phyloP scores from a whole-genome alignment of 192 early-diverging fungal species.

The Gigaspora rosea region DNA sequence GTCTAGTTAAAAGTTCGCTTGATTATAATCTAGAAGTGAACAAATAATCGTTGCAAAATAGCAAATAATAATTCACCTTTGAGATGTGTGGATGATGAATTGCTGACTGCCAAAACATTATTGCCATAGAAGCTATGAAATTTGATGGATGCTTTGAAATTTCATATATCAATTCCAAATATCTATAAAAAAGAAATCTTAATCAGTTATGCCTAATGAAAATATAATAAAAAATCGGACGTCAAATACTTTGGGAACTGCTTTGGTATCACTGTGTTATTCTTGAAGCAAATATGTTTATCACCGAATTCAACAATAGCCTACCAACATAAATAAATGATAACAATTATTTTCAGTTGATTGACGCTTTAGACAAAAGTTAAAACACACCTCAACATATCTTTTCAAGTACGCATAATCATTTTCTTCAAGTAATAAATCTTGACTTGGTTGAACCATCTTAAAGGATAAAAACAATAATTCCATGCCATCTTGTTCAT shows the following conservation, averaged over 20 bases:
- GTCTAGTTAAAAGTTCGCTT: not conserved
- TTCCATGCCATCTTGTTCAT: not conserved
- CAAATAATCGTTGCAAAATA: not conserved
- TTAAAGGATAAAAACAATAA: not conserved
- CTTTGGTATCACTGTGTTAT: not conserved
- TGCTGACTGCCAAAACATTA: constrained; percentile 10
- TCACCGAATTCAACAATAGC: not conserved
- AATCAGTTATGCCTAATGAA: not conserved
- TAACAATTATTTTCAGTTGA: not conserved
- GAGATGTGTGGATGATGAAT: not conserved
- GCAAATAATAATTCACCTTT: not conserved
- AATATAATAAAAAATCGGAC: not conserved
- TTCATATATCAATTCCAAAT: constrained; percentile 19
- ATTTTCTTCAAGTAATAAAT: not conserved
- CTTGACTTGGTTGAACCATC: not conserved
- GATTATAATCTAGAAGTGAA: not conserved
- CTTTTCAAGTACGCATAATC: not conserved
- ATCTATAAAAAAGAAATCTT: not conserved
- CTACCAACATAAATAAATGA: not conserved
- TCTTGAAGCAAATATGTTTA: constrained; percentile 9
- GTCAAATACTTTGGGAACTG: constrained; percentile 1
- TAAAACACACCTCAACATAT: not conserved
- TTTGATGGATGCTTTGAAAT: constrained; percentile 24
- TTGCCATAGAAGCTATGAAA: not conserved
- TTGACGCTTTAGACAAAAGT: not conserved